Percentiles rank a stretch among this genome's conserved stretches.
phyloP scores from a whole-genome alignment of 2,329 filamentous ascomycete genomes.

The Exophiala calicioides region DNA sequence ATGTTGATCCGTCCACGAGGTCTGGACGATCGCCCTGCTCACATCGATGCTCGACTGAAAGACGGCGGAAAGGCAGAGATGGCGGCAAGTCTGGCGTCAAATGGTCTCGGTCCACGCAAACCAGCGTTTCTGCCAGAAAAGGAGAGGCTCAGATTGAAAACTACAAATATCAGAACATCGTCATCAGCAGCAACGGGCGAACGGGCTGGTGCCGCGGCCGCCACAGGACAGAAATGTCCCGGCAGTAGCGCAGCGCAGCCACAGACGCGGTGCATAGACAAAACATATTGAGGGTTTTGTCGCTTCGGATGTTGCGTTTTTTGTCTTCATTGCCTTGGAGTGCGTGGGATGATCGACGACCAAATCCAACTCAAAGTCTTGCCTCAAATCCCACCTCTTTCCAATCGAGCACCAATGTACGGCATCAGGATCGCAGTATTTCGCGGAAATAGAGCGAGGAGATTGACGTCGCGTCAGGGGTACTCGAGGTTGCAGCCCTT shows the following conservation, averaged over 20 bases:
- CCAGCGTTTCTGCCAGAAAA: conserved; percentile 13
- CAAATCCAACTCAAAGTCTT: too few relatives aligned
- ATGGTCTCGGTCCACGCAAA: conserved; percentile 5
- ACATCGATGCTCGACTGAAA: too few relatives aligned
- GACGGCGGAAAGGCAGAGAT: too few relatives aligned
- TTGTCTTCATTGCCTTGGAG: conserved; percentile 23
- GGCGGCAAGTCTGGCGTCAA: background rate
- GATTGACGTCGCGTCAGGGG: conserved; percentile 5
- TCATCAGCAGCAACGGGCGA: conserved; percentile 18
- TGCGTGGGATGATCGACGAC: too few relatives aligned
- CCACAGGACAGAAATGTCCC: conserved; percentile 3
- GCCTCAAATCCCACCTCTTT: background rate
- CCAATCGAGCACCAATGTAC: conserved; percentile 3
- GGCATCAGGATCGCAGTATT: conserved; percentile 12
- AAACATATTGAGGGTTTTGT: conserved; percentile 5
- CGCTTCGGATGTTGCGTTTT: conserved; percentile 22
- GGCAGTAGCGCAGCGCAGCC: conserved; percentile 12
- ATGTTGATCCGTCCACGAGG: background rate
- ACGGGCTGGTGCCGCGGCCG: conserved; percentile 22
- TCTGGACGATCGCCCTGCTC: too few relatives aligned
- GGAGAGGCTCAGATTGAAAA: conserved; percentile 30
- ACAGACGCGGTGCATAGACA: conserved; percentile 13
- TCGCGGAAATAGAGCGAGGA: conserved; percentile 7
- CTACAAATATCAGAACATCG: conserved; percentile 9
- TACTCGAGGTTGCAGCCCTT: too few relatives aligned